These are phyloP conservation scores for Cercospora sp. DNA, from an alignment of 2,329 filamentous ascomycete genomes.

Conservation along the genomic window DNA sequence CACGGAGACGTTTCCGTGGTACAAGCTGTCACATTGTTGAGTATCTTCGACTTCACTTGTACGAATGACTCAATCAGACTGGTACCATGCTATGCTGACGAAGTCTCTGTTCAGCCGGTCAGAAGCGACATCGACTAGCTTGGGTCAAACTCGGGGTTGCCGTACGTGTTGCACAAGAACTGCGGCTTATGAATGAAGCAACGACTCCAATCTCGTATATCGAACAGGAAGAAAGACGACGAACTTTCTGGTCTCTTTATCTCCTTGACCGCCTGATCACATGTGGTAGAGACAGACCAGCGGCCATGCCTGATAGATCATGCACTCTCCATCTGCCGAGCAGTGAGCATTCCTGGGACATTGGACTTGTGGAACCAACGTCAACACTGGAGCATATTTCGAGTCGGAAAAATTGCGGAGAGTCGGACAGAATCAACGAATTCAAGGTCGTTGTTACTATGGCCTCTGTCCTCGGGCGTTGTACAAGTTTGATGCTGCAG, in stretches of 20 bases:
- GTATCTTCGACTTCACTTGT: neutral
- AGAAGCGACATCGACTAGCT: neutral
- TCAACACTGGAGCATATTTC: neutral
- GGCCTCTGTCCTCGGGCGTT: neutral
- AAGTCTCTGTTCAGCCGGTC: neutral
- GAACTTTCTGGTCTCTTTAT: conserved; percentile 7
- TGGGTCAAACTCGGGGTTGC: conserved; percentile 7
- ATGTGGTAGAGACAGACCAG: neutral
- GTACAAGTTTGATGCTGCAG: neutral
- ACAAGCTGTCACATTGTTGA: neutral
- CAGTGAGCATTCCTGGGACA: neutral
- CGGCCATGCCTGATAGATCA: neutral
- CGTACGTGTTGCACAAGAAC: neutral
- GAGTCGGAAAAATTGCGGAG: neutral
- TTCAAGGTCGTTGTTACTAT: neutral
- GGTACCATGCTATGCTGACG: neutral
- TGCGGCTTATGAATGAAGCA: conserved; percentile 5
- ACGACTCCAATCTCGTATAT: neutral
- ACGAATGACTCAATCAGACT: neutral
- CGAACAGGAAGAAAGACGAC: conserved; percentile 5
- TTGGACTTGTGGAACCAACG: neutral
- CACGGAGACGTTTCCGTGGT: neutral
- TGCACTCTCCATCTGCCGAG: neutral
- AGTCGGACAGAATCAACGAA: neutral
- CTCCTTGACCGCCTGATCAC: conserved; percentile 1